Percentiles rank a stretch among this genome's conserved stretches.
Evolutionary conservation across 345 rosid species (phyloP).

Genomic region (Syzygium oleosum): DNA sequence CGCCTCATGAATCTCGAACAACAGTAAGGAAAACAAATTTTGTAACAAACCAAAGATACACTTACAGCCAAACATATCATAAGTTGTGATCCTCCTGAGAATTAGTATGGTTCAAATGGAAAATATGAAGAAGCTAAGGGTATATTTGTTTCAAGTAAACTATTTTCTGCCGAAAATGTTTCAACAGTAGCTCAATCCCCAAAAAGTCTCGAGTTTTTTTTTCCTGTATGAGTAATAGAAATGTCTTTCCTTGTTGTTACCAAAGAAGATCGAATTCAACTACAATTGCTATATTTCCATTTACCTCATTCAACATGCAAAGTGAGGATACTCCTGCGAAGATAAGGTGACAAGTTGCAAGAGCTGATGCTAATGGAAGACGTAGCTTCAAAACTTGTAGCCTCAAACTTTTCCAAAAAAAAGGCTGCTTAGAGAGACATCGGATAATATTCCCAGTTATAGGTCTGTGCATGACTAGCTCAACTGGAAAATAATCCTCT

Average conservation of each 20-base stretch:
- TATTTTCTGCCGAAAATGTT: not conserved
- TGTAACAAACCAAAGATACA: not conserved
- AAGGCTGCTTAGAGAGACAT: not conserved
- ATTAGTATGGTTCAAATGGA: not conserved
- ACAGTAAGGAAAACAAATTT: not conserved
- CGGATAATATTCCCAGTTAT: not conserved
- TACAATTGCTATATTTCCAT: not conserved
- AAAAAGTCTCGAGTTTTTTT: not conserved
- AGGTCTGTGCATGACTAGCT: not conserved
- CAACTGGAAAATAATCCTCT: not conserved
- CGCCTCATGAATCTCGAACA: not conserved
- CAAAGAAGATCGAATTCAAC: not conserved
- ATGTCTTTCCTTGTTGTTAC: not conserved
- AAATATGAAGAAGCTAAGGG: not conserved
- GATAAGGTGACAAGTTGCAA: not conserved
- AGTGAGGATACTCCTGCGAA: not conserved
- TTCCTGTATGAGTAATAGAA: not conserved
- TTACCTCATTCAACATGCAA: not conserved
- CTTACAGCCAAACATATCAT: not conserved
- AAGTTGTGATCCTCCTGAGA: not conserved
- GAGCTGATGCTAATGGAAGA: not conserved
- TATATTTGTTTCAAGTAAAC: not conserved
- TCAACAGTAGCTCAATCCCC: not conserved
- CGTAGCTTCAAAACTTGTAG: not conserved
- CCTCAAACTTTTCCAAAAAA: conserved; percentile 24